Percentiles rank a stretch among this genome's conserved stretches.
These are phyloP conservation scores for Alloascoidea africana DNA, from an alignment of 805 yeast genomes.

Conservation along the genomic window DNA sequence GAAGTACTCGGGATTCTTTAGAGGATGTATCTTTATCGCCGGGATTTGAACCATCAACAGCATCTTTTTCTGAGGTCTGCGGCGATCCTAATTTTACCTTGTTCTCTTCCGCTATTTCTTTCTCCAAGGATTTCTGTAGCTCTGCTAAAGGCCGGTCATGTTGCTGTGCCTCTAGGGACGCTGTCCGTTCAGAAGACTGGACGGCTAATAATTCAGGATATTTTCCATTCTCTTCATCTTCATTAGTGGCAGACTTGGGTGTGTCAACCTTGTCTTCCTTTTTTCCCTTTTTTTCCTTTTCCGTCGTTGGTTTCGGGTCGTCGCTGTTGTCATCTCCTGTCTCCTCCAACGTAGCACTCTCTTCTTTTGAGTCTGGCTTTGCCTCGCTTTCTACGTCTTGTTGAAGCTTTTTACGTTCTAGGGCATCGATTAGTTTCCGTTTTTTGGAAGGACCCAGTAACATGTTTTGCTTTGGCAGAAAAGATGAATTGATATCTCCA, in stretches of 20 bases:
- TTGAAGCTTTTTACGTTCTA: slow-evolving; percentile 30
- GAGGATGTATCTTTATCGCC: neutral
- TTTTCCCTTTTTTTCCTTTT: neutral
- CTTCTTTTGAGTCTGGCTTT: neutral
- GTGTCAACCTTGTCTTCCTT: slow-evolving; percentile 6
- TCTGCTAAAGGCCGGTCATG: slow-evolving; percentile 76
- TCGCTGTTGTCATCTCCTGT: neutral
- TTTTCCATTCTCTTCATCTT: slow-evolving; percentile 14
- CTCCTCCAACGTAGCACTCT: neutral
- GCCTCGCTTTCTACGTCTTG: slow-evolving; percentile 9
- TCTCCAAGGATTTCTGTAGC: slow-evolving; percentile 57
- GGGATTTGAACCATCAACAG: neutral
- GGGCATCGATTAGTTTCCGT: slow-evolving; percentile 36
- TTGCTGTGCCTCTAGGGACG: slow-evolving; percentile 64
- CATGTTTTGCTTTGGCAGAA: slow-evolving; percentile 59
- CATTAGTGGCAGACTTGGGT: slow-evolving; percentile 8
- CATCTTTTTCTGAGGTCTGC: slow-evolving; percentile 5
- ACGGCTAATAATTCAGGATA: slow-evolving; percentile 28
- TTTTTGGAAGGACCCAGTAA: slow-evolving; percentile 47
- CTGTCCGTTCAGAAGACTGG: slow-evolving; percentile 49
- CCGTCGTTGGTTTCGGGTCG: neutral
- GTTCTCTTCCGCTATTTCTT: slow-evolving; percentile 15
- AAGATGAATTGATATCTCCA: slow-evolving; percentile 91
- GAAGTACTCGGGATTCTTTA: slow-evolving; percentile 22
- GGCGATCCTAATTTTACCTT: slow-evolving; percentile 14